phyloP scores from a whole-genome alignment of 345 rosid genomes.

The Acer campestre region DNA sequence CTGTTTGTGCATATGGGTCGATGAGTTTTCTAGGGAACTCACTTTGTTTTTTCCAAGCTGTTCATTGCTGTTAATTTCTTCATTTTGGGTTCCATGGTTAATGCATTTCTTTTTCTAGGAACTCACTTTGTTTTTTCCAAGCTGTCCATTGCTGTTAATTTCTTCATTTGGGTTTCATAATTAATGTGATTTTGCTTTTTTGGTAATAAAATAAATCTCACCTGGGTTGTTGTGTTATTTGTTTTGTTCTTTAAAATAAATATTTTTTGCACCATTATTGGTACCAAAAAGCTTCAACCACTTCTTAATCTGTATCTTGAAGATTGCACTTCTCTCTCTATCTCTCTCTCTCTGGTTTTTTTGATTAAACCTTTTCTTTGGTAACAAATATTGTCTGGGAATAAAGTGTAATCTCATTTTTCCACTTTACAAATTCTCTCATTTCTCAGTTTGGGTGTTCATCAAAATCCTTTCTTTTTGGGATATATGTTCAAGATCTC shows the following conservation, averaged over 20 bases:
- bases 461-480: conserved; percentile 25
- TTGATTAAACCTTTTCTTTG: conserved; percentile 3
- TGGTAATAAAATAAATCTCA: not conserved
- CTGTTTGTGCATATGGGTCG: conserved; percentile 28
- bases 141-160: not conserved
- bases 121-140: not conserved
- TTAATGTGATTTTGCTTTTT: conserved; percentile 9
- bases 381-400: conserved; percentile 14
- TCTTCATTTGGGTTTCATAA: conserved; percentile 13
- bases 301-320: conserved; percentile 21
- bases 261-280: conserved; percentile 21
- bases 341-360: not conserved
- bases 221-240: conserved; percentile 23
- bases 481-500: conserved; percentile 11
- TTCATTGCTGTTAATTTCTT: not conserved
- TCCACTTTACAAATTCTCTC: too few species aligned
- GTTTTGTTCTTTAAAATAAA: conserved; percentile 9
- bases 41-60: not conserved
- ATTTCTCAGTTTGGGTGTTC: conserved; percentile 18
- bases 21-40: conserved; percentile 21
- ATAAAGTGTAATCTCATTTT: conserved; percentile 15
- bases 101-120: conserved; percentile 12
- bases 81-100: conserved; percentile 10
- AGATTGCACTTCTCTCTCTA: not conserved
- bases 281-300: conserved; percentile 12